Evolutionary conservation across 768 basidiomycete genomes (phyloP).

Genomic region (Collybia nuda): DNA sequence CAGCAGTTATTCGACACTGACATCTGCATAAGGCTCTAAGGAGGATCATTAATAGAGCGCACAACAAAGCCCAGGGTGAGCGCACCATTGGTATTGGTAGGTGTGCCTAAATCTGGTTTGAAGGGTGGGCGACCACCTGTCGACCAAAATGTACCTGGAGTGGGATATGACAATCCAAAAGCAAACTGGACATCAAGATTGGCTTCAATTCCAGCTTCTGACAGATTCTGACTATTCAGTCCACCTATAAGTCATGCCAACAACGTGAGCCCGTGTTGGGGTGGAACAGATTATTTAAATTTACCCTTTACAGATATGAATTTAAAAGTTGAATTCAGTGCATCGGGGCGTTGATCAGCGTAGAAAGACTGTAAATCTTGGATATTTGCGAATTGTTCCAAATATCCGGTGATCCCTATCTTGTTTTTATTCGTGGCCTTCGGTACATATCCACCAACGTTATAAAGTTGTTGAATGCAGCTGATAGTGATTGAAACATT

Average conservation of each 20-base stretch:
- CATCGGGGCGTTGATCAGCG: conserved; percentile 41
- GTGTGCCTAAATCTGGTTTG: neutral
- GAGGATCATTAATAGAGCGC: neutral
- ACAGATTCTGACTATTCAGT: conserved; percentile 50
- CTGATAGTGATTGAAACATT: conserved; percentile 46
- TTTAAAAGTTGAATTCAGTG: conserved; percentile 48
- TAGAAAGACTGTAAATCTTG: conserved; percentile 52
- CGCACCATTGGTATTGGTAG: conserved; percentile 1
- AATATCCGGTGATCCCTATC: conserved; percentile 54
- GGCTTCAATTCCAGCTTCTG: conserved; percentile 59
- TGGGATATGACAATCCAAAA: conserved; percentile 60
- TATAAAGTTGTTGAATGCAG: conserved; percentile 56
- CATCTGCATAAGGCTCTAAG: conserved; percentile 26
- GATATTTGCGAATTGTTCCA: conserved; percentile 51
- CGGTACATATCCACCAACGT: conserved; percentile 44
- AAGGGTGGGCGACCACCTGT: conserved; percentile 54
- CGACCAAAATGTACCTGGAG: conserved; percentile 56
- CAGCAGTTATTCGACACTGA: too few species aligned
- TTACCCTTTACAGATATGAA: conserved; percentile 57
- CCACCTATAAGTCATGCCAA: conserved; percentile 41
- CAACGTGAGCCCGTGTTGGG: neutral
- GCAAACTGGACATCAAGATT: conserved; percentile 64
- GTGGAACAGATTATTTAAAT: conserved; percentile 16
- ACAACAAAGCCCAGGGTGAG: neutral
- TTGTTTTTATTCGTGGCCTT: conserved; percentile 38